Conservation (phyloP, 345 rosid genomes). For the Populus simonii region DNA sequence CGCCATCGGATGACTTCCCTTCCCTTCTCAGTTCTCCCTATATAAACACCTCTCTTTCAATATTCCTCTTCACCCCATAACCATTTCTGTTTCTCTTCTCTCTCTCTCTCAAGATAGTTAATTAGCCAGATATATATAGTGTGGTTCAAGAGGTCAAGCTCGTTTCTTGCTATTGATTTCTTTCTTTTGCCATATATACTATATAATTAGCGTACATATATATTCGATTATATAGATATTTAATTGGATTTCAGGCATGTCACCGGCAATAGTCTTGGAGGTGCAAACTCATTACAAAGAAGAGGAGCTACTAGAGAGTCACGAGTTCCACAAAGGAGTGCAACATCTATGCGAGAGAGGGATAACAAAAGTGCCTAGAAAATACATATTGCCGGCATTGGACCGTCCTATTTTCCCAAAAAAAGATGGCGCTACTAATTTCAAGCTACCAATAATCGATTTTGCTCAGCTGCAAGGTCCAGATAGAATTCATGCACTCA, state of each 20-base stretch:
- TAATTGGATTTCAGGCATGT: not conserved
- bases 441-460: slow-evolving; percentile 34
- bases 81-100: not conserved
- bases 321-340: slow-evolving; percentile 38
- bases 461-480: slow-evolving; percentile 29
- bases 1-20: not conserved
- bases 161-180: not conserved
- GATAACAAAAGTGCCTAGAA: slow-evolving; percentile 25
- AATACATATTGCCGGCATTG: slow-evolving; percentile 29
- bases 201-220: too few relatives aligned
- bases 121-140: not conserved
- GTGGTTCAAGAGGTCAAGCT: too few relatives aligned
- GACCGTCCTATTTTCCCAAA: slow-evolving; percentile 23
- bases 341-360: slow-evolving; percentile 27
- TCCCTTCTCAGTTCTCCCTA: not conserved
- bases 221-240: not conserved
- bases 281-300: not conserved
- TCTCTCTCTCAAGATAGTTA: not conserved
- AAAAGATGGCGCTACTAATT: not conserved
- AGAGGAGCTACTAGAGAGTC: not conserved
- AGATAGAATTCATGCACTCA: slow-evolving; percentile 19
- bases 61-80: not conserved
- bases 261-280: slow-evolving; percentile 18
- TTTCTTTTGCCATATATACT: not conserved
- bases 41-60: not conserved